phyloP scores from a whole-genome alignment of 441 rosid species.

The Lepidium campestre region DNA sequence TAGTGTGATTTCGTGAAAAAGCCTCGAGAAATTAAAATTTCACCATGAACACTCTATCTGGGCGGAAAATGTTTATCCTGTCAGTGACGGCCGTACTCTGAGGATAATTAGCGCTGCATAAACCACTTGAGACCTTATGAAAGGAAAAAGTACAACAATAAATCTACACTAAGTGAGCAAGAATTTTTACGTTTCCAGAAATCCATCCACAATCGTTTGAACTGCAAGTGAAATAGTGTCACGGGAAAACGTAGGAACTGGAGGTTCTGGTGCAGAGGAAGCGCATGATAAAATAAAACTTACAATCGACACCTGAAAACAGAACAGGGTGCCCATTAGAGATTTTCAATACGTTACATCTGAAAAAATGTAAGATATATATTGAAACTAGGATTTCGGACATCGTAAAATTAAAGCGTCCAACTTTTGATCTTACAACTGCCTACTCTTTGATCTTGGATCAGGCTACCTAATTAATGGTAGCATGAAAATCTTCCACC shows the following conservation, averaged over 20 bases:
- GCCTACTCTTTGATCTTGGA: conserved; percentile 6
- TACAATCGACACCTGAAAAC: conserved; percentile 80
- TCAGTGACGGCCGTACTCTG: conserved; percentile 55
- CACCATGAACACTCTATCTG: conserved; percentile 98
- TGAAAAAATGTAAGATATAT: background rate
- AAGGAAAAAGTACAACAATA: background rate
- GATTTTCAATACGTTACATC: conserved; percentile 1
- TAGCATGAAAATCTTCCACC: background rate
- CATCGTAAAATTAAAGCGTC: conserved; percentile 9
- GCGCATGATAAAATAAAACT: conserved; percentile 75
- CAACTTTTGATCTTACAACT: conserved; percentile 3
- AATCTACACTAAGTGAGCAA: conserved; percentile 9
- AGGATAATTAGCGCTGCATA: conserved; percentile 51
- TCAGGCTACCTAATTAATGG: conserved; percentile 6
- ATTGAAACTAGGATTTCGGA: conserved; percentile 1
- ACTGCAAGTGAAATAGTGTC: conserved; percentile 59
- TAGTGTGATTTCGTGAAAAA: conserved; percentile 16
- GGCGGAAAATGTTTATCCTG: conserved; percentile 85
- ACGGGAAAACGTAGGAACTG: conserved; percentile 66
- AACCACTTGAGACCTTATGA: conserved; percentile 24
- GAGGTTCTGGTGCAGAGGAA: conserved; percentile 62
- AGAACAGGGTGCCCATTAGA: conserved; percentile 8
- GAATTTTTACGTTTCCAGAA: conserved; percentile 64
- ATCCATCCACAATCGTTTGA: conserved; percentile 91
- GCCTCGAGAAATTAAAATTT: conserved; percentile 17